Conservation (phyloP, 352 stramenopile genomes). For the Globisporangium mamillatum region DNA sequence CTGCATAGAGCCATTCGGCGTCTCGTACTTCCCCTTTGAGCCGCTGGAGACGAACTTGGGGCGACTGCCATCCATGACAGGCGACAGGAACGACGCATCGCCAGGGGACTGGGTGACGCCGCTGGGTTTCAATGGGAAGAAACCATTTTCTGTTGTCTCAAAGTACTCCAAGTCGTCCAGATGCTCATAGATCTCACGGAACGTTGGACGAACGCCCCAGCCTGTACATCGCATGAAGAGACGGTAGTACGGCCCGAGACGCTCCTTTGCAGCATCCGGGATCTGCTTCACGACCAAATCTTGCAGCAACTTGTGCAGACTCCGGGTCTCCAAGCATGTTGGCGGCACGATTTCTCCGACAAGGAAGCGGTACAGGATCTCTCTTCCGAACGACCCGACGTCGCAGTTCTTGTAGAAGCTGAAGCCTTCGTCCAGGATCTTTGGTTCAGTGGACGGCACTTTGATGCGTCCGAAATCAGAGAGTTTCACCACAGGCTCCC, state of each 20-base stretch:
- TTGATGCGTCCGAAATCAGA: slow-evolving; percentile 84
- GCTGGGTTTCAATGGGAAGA: slow-evolving; percentile 73
- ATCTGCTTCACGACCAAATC: slow-evolving; percentile 71
- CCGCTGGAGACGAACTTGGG: slow-evolving; percentile 40
- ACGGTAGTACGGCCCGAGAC: slow-evolving; percentile 61
- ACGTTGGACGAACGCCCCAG: slow-evolving; percentile 77
- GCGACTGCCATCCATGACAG: slow-evolving; percentile 31
- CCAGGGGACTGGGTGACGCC: slow-evolving; percentile 5
- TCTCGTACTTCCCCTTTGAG: slow-evolving; percentile 62
- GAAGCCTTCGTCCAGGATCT: slow-evolving; percentile 67
- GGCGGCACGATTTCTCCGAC: slow-evolving; percentile 79
- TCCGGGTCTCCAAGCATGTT: slow-evolving; percentile 66
- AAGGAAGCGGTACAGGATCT: slow-evolving; percentile 77
- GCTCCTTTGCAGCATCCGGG: slow-evolving; percentile 46
- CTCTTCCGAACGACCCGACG: slow-evolving; percentile 69
- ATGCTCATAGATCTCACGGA: slow-evolving; percentile 78
- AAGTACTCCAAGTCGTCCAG: slow-evolving; percentile 79
- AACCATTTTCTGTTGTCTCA: slow-evolving; percentile 66
- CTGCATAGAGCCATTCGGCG: slow-evolving; percentile 30
- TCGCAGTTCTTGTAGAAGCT: slow-evolving; percentile 87
- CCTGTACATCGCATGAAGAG: slow-evolving; percentile 73
- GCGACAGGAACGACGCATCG: slow-evolving; percentile 54
- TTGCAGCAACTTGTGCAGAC: slow-evolving; percentile 70
- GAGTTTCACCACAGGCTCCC: slow-evolving; percentile 78
- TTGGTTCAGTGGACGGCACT: slow-evolving; percentile 55